phyloP scores from a whole-genome alignment of 805 yeast species.

The Zygosaccharomyces bisporus region DNA sequence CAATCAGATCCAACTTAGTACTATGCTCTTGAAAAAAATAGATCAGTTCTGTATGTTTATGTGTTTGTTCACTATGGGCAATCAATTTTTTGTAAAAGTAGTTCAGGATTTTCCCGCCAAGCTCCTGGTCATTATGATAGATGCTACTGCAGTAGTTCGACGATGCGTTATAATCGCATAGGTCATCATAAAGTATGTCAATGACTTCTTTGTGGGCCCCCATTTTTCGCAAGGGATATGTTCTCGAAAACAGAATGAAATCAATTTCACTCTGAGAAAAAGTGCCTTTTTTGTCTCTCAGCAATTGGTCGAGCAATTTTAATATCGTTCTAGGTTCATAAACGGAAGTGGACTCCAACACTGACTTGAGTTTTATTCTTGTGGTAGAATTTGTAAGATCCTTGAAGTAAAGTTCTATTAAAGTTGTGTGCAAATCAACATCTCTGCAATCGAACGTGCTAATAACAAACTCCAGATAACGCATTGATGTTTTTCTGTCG shows the following conservation, averaged over 20 bases:
- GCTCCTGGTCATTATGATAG: constrained; percentile 35
- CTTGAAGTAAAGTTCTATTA: constrained; percentile 45
- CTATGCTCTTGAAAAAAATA: constrained; percentile 30
- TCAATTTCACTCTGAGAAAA: constrained; percentile 9
- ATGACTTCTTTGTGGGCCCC: constrained; percentile 62
- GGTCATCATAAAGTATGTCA: constrained; percentile 53
- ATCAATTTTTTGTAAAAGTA: constrained; percentile 38
- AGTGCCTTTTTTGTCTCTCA: not conserved
- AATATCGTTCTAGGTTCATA: constrained; percentile 42
- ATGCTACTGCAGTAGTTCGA: constrained; percentile 56
- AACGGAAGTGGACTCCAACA: constrained; percentile 35
- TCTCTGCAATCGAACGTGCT: constrained; percentile 37
- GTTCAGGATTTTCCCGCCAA: constrained; percentile 45
- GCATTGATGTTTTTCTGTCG: constrained; percentile 33
- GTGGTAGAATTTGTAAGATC: constrained; percentile 21
- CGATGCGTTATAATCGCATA: constrained; percentile 56
- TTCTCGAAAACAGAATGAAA: constrained; percentile 34
- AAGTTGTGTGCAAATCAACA: constrained; percentile 40
- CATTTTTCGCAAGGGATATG: constrained; percentile 54
- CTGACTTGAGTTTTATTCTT: constrained; percentile 34
- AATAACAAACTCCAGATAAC: constrained; percentile 53
- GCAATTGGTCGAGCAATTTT: constrained; percentile 18
- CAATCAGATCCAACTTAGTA: constrained; percentile 20
- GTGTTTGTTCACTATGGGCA: constrained; percentile 35
- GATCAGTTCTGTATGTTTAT: constrained; percentile 12